These are phyloP conservation scores for Pseudovirgaria hyperparasitica DNA, from an alignment of 2,329 filamentous ascomycete species.

Conservation along the genomic window DNA sequence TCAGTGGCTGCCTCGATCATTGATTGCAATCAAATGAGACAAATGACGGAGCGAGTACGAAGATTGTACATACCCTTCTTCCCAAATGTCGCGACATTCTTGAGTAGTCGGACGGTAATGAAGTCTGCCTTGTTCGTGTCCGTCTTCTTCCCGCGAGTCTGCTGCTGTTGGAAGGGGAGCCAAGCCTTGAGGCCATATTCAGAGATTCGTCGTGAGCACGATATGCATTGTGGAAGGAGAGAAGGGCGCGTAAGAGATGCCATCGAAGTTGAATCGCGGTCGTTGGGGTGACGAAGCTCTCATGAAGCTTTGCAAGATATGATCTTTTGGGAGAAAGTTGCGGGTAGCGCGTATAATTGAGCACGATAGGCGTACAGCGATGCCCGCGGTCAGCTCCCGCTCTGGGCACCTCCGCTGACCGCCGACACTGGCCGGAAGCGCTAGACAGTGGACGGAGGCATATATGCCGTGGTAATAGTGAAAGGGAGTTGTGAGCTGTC, in stretches of 20 bases:
- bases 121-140: conserved; percentile 27
- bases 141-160: conserved; percentile 34
- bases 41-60: conserved; percentile 1
- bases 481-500: no score
- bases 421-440: no score
- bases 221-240: conserved; percentile 25
- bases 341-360: no score
- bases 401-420: no score
- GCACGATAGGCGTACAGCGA: no score
- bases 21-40: not conserved
- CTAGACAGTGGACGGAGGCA: no score
- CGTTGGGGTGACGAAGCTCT: no score
- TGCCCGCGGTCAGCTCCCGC: no score
- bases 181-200: conserved; percentile 16
- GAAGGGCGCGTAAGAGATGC: conserved; percentile 16
- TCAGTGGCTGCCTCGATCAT: conserved; percentile 3
- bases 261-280: conserved; percentile 18
- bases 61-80: conserved; percentile 17
- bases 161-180: conserved; percentile 15
- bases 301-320: no score
- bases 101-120: conserved; percentile 38
- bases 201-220: conserved; percentile 22
- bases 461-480: no score
- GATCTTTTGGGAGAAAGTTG: no score
- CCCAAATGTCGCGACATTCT: conserved; percentile 41